Percentiles rank a stretch among this genome's conserved stretches.
Conservation (phyloP, 371 early-diverging fungal genomes). For the Rhizopus stolonifer region DNA sequence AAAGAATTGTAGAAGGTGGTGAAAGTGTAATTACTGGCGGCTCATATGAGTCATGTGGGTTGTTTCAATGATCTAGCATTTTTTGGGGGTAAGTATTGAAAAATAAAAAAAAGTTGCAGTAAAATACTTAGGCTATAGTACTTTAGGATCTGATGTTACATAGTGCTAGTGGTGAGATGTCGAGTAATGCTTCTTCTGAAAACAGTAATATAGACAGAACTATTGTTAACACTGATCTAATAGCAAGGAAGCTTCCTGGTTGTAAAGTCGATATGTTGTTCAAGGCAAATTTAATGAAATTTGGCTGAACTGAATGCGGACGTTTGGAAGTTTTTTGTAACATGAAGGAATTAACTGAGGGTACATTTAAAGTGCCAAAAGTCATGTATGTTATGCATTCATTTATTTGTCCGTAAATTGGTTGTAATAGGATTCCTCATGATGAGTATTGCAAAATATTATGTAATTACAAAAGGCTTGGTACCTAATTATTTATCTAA, state of each 20-base stretch:
- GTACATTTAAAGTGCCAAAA: constrained; percentile 3
- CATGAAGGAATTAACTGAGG: not conserved
- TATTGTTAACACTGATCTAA: not conserved
- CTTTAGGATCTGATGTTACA: too few relatives aligned
- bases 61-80: too few relatives aligned
- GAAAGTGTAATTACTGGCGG: too few relatives aligned
- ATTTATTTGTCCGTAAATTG: not conserved
- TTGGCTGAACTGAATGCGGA: not conserved
- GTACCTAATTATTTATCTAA: too few relatives aligned
- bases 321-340: not conserved
- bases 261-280: constrained; percentile 1
- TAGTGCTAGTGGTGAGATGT: constrained; percentile 3
- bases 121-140: too few relatives aligned
- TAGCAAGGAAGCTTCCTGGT: not conserved
- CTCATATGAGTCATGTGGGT: too few relatives aligned
- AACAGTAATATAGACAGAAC: not conserved
- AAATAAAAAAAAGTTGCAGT: too few relatives aligned
- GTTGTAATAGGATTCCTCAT: not conserved
- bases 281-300: not conserved
- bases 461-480: too few relatives aligned
- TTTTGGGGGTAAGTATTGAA: too few relatives aligned
- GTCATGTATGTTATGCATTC: not conserved
- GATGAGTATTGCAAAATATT: not conserved
- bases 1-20: too few relatives aligned
- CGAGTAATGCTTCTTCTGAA: not conserved